phyloP scores from a whole-genome alignment of 441 rosid genomes.

The Brassica hybrid region DNA sequence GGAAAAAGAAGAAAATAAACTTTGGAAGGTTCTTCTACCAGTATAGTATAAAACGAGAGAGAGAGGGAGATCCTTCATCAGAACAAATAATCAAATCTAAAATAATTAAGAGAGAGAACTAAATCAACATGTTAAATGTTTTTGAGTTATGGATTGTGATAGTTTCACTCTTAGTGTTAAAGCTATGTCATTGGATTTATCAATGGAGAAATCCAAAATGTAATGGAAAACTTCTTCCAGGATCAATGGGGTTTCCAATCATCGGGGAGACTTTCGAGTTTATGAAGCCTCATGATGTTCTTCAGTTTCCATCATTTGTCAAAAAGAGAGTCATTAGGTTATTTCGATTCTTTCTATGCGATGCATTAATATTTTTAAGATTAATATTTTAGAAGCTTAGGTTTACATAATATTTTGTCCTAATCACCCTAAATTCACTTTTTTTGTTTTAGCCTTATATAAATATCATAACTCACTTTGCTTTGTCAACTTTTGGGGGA shows the following conservation, averaged over 20 bases:
- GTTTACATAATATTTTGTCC: neutral
- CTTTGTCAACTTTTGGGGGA: neutral
- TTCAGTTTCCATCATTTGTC: constrained; percentile 37
- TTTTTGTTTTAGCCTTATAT: neutral
- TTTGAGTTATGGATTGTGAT: neutral
- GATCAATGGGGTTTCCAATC: constrained; percentile 35
- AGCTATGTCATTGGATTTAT: neutral
- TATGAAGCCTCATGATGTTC: constrained; percentile 21
- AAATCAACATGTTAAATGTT: neutral
- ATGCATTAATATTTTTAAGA: neutral
- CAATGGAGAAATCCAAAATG: neutral
- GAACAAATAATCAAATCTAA: neutral
- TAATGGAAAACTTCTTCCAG: constrained; percentile 35
- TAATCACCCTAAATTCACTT: neutral
- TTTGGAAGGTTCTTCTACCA: neutral
- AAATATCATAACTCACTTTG: neutral
- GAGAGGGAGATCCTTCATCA: neutral
- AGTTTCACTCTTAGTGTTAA: neutral
- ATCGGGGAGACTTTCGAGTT: constrained; percentile 38
- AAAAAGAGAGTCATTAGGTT: constrained; percentile 27
- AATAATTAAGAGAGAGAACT: neutral
- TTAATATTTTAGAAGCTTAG: neutral
- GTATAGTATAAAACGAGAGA: neutral
- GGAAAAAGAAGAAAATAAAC: neutral
- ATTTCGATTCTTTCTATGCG: neutral